Evolutionary conservation across 179 eudicot species (phyloP), one percentile per base, ranked within the genome.

Genomic region (Spergularia azorica): DNA sequence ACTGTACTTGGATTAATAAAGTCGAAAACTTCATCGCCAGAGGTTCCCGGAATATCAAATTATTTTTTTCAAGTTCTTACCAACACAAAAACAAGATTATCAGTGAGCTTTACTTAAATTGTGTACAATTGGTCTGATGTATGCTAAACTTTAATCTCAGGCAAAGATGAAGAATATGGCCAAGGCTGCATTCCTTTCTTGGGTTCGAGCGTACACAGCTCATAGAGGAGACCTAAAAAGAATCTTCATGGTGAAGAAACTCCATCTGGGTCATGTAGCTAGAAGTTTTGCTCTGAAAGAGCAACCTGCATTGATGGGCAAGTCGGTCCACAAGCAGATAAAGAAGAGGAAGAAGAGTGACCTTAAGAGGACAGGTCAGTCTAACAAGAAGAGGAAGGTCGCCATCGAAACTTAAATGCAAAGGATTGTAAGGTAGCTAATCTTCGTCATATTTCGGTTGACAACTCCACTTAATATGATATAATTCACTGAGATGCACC

Each of bases 211-310:
- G 57, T 96, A 96, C 83, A 88, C 94, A 38, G 97, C 97, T 55
- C 99, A 94, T 80, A 90, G 92, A 66, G 96, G 96, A 38, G 99
- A 94, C 56, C 90, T 96, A 16, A 96, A 90, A 80, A 79, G 86
- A 83, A 92, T 96, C 67, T 96, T 96, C 81, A 88, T 83, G 93
- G 92, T 92, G 88, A 92, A 88, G 86, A 96, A 94, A 79, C 97
- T 96, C 81, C 98, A 94, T 74, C 67, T 96, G 86, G 99, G 98
- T 65, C 99, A 96, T 65, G 99, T 94, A 52, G 95, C 99, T 0
- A 89, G 83, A 82, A 96, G 98, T 84, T 96, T 96, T 83, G 98
- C 91, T 1, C 78, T 96, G 79, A 94, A 86, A 81, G 97, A 96
- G 54, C 98, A 94, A 71, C 99, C 99, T 1, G 86, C 98, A 0